A percentile compares a stretch with the other conserved stretches of the same genome.
Evolutionary conservation across 306 rosid genomes (phyloP).

Genomic region (Lathyrus oleraceus): DNA sequence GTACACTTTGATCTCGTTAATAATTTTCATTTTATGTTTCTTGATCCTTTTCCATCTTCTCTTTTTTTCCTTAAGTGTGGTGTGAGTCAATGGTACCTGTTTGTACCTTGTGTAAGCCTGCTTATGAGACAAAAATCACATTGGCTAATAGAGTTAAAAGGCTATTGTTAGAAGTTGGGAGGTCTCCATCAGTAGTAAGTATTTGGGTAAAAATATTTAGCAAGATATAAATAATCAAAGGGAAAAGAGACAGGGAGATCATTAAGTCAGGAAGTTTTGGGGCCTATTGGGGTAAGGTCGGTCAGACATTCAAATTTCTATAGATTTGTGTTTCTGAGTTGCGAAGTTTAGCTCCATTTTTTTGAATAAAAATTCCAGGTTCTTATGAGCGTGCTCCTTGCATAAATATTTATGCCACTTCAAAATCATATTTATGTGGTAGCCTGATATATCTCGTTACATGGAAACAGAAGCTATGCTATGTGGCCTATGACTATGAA

Average conservation of each 20-base stretch:
- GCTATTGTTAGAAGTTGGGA: not conserved
- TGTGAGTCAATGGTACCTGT: not conserved
- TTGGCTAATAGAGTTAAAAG: too few relatives aligned
- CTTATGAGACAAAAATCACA: too few relatives aligned
- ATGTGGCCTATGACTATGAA: slow-evolving; percentile 86
- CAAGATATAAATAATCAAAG: not conserved
- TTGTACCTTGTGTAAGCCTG: not conserved
- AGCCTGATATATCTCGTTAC: slow-evolving; percentile 35
- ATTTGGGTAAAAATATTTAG: not conserved
- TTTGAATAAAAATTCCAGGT: not conserved
- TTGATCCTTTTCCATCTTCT: not conserved
- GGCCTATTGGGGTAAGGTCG: not conserved
- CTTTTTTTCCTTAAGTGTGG: not conserved
- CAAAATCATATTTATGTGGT: slow-evolving; percentile 21
- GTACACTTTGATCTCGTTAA: not conserved
- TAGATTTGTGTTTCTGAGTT: not conserved
- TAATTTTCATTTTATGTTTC: too few relatives aligned
- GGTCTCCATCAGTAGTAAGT: not conserved
- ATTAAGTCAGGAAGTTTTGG: not conserved
- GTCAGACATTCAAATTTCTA: not conserved
- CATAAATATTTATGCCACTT: not conserved
- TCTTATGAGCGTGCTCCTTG: not conserved
- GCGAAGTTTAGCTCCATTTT: not conserved
- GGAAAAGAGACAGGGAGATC: not conserved
- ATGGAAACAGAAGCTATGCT: slow-evolving; percentile 74